Percentiles rank a stretch among this genome's conserved stretches.
Evolutionary conservation across 768 basidiomycete genomes (phyloP).

Genomic region (Rhodotorula graminis): DNA sequence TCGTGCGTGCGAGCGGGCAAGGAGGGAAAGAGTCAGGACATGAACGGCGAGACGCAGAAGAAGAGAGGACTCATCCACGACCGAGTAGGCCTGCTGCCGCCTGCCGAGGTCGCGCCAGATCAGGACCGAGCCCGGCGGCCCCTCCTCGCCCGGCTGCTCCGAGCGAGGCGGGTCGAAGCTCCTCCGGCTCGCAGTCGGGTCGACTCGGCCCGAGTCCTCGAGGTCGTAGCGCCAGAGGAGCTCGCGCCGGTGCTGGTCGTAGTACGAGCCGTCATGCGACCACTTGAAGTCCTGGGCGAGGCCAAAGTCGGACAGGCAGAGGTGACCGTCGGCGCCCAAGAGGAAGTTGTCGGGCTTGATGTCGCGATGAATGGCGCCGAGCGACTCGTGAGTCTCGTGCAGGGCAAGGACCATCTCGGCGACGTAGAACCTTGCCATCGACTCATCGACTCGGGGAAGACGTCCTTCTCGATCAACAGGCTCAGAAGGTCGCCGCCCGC

Average conservation of each 20-base stretch:
- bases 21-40: not conserved
- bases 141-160: constrained; percentile 63
- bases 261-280: constrained; percentile 67
- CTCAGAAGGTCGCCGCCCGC: constrained; percentile 69
- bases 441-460: constrained; percentile 46
- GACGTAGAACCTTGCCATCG: constrained; percentile 42
- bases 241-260: constrained; percentile 84
- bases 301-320: constrained; percentile 92
- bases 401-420: constrained; percentile 83
- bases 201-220: constrained; percentile 57
- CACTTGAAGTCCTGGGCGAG: constrained; percentile 66
- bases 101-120: constrained; percentile 94
- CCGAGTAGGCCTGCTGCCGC: constrained; percentile 63
- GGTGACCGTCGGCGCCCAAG: constrained; percentile 87
- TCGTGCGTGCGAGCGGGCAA: not conserved
- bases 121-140: constrained; percentile 56
- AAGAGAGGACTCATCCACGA: constrained; percentile 33
- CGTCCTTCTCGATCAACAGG: constrained; percentile 71
- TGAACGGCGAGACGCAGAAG: not conserved
- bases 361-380: constrained; percentile 96
- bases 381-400: constrained; percentile 76
- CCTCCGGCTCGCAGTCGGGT: not conserved
- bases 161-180: constrained; percentile 61
- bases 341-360: constrained; percentile 65
- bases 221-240: constrained; percentile 89